Conservation (phyloP, 176 grass and related monocot species). For the Oryza nivara region DNA sequence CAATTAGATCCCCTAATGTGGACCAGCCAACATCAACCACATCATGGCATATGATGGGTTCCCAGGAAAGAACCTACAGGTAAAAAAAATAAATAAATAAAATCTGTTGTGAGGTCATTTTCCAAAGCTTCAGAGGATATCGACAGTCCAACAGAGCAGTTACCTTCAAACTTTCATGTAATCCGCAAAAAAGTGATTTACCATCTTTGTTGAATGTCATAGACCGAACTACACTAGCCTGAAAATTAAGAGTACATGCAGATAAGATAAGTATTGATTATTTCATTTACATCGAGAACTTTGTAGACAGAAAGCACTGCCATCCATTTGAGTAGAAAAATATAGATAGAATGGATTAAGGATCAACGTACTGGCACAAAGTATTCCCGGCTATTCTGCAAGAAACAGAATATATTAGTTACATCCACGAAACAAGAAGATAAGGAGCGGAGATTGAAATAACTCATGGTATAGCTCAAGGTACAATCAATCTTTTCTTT, state of each 20-base stretch:
- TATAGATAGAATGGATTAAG: constrained; percentile 27
- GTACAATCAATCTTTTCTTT: not conserved
- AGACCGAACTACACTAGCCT: constrained; percentile 77
- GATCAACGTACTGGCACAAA: constrained; percentile 40
- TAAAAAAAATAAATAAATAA: constrained; percentile 12
- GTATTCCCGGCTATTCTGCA: constrained; percentile 55
- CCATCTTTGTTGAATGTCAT: constrained; percentile 93
- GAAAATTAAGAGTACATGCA: constrained; percentile 41
- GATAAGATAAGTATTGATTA: constrained; percentile 37
- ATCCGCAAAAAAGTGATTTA: constrained; percentile 85
- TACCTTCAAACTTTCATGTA: constrained; percentile 97
- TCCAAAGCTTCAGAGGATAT: not conserved
- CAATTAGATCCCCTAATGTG: constrained; percentile 81
- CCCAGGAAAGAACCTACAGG: constrained; percentile 90
- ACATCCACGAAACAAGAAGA: constrained; percentile 19
- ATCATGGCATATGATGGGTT: constrained; percentile 85
- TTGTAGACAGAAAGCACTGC: constrained; percentile 23
- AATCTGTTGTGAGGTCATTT: not conserved
- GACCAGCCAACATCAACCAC: constrained; percentile 82
- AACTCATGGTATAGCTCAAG: constrained; percentile 7
- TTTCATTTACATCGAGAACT: constrained; percentile 30
- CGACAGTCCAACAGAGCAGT: constrained; percentile 20
- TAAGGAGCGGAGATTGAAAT: constrained; percentile 6
- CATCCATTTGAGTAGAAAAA: constrained; percentile 35
- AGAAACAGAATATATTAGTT: constrained; percentile 43